phyloP scores from a whole-genome alignment of 495 filamentous ascomycete genomes.

The Rostrohypoxylon terebratum region DNA sequence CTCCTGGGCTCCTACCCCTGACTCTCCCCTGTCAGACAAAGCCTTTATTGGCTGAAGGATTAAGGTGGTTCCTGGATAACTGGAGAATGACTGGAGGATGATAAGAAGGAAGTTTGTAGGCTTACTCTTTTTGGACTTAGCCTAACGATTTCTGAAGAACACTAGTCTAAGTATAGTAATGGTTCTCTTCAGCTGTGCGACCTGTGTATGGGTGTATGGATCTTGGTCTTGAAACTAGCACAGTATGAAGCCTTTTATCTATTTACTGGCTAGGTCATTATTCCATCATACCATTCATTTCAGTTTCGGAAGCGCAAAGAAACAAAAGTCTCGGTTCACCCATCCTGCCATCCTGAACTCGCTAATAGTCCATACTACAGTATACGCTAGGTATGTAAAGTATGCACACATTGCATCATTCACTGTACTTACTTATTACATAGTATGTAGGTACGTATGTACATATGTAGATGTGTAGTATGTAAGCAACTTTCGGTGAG shows the following conservation, averaged over 20 bases:
- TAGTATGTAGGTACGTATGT: background rate
- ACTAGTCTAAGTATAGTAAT: background rate
- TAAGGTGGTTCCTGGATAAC: conserved; percentile 38
- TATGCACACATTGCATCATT: background rate
- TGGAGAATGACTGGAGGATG: conserved; percentile 33
- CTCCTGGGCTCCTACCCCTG: conserved; percentile 33
- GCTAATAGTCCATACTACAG: background rate
- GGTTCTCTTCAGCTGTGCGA: background rate
- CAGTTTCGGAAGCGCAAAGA: background rate
- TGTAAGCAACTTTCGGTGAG: conserved; percentile 13
- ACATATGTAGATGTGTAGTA: too few relatives aligned
- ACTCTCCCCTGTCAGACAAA: conserved; percentile 29
- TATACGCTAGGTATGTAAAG: background rate
- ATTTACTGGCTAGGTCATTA: background rate
- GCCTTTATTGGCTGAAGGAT: conserved; percentile 32
- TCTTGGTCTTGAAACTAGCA: background rate
- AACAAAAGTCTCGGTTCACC: background rate
- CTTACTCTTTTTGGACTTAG: background rate
- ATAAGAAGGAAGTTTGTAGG: background rate
- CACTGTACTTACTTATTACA: background rate
- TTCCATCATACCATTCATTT: background rate
- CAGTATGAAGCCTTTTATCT: background rate
- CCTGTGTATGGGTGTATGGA: background rate
- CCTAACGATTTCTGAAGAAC: too few relatives aligned
- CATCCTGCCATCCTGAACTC: background rate